Evolutionary conservation across 1,284 basidiomycete genomes (phyloP).

Genomic region (Apiotrichum akiyoshidainum): DNA sequence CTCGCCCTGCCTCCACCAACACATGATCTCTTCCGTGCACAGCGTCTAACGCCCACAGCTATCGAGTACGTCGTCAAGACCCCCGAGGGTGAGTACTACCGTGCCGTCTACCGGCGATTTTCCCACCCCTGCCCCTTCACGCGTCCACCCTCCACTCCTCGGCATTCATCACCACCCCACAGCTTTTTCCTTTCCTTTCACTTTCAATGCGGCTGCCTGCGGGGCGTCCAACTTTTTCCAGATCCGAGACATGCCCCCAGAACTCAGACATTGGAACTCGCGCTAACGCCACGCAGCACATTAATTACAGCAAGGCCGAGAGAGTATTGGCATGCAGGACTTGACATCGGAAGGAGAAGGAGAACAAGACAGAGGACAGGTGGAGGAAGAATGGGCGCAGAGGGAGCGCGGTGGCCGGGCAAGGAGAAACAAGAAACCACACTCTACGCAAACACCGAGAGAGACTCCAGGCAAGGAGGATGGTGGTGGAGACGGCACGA

Average conservation of each 20-base stretch:
- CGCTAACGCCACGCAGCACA: conserved; percentile 26
- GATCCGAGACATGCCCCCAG: no score
- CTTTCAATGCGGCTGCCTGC: no score
- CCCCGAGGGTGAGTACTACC: conserved; percentile 44
- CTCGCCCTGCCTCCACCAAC: not conserved
- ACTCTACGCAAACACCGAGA: no score
- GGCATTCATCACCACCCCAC: not conserved
- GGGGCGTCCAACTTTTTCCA: no score
- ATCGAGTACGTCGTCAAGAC: conserved; percentile 93
- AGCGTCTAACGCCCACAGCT: conserved; percentile 60
- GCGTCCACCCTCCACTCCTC: no score
- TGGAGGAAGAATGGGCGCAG: not conserved
- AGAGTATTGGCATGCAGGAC: conserved; percentile 26
- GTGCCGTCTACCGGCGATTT: no score
- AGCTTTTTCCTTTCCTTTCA: not conserved
- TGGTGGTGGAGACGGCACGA: no score
- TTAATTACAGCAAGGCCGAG: conserved; percentile 25
- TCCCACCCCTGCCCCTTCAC: no score
- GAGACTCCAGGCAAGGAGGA: no score
- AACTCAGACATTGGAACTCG: no score
- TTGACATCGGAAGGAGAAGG: conserved; percentile 16
- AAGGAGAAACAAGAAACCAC: not conserved
- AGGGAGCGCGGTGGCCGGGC: not conserved
- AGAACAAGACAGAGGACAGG: no score
- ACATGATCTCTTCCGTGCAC: conserved; percentile 1